A percentile compares a stretch with the other conserved stretches of the same genome.
These are phyloP conservation scores for Aureobasidium subglaciale DNA, from an alignment of 2,329 filamentous ascomycete genomes.

Conservation along the genomic window DNA sequence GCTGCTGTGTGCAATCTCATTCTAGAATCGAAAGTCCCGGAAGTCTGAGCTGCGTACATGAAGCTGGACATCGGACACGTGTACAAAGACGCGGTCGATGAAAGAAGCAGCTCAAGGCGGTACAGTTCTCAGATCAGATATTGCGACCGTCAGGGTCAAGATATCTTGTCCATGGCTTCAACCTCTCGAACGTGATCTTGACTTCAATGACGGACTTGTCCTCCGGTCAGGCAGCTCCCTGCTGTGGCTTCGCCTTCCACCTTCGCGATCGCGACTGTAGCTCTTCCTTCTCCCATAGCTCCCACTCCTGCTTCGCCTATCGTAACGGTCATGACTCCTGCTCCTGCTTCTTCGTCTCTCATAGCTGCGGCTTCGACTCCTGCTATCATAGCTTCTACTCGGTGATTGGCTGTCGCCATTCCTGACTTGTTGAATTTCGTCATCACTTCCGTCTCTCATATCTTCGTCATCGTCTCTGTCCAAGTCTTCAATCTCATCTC, in stretches of 20 bases:
- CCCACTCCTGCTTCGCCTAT: neutral
- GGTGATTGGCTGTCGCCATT: slow-evolving; percentile 16
- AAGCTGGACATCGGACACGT: too few relatives aligned
- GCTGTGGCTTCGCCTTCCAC: neutral
- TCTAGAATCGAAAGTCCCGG: too few relatives aligned
- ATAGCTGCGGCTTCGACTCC: slow-evolving; percentile 2
- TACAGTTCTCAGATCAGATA: too few relatives aligned
- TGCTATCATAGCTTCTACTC: slow-evolving; percentile 6
- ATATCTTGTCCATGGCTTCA: too few relatives aligned
- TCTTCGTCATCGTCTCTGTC: slow-evolving; percentile 48
- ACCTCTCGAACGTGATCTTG: slow-evolving; percentile 2
- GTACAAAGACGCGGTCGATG: too few relatives aligned
- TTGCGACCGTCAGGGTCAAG: too few relatives aligned
- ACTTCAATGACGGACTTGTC: neutral
- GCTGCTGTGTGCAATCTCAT: too few relatives aligned
- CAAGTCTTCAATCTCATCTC: slow-evolving; percentile 65
- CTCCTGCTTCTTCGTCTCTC: slow-evolving; percentile 6
- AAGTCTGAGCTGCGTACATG: too few relatives aligned
- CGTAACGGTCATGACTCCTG: slow-evolving; percentile 1
- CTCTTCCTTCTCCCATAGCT: neutral
- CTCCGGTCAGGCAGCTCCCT: neutral
- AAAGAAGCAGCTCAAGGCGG: too few relatives aligned
- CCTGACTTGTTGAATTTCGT: slow-evolving; percentile 21
- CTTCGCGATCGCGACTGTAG: neutral
- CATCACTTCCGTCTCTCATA: slow-evolving; percentile 23